phyloP scores from a whole-genome alignment of 1,139 yeast genomes.

The Kurtzmaniella natalensis region DNA sequence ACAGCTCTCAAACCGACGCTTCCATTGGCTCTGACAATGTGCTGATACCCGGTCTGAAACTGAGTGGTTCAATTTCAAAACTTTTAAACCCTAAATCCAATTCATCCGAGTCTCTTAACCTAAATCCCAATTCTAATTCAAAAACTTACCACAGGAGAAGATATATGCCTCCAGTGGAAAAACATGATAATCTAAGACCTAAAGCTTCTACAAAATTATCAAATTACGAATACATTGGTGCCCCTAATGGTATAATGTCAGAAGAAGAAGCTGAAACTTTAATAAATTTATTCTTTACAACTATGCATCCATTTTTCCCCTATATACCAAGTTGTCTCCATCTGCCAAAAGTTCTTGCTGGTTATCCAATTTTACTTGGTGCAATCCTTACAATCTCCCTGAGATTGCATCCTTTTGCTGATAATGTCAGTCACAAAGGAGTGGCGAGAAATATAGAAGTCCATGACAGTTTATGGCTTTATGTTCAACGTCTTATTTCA shows the following conservation, averaged over 20 bases:
- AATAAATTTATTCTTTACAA: conserved; percentile 62
- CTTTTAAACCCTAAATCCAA: conserved; percentile 1
- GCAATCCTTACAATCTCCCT: conserved; percentile 78
- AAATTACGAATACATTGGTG: conserved; percentile 64
- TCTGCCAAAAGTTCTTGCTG: conserved; percentile 59
- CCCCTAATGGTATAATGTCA: conserved; percentile 52
- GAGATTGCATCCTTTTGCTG: conserved; percentile 60
- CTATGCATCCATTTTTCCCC: conserved; percentile 89
- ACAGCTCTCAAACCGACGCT: background rate
- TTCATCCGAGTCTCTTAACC: background rate
- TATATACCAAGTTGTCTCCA: conserved; percentile 75
- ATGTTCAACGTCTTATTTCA: conserved; percentile 76
- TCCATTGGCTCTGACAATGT: conserved; percentile 1
- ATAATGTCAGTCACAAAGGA: conserved; percentile 24
- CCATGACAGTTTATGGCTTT: conserved; percentile 79
- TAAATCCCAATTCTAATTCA: background rate
- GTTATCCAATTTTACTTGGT: conserved; percentile 76
- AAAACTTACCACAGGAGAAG: background rate
- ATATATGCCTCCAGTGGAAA: conserved; percentile 37
- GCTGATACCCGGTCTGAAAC: background rate
- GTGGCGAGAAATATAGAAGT: conserved; percentile 53
- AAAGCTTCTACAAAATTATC: conserved; percentile 47
- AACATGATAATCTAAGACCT: conserved; percentile 49
- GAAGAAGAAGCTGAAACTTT: conserved; percentile 64
- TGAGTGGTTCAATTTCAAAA: conserved; percentile 1